Conservation (phyloP, 345 rosid genomes). For the Gynandropsis gynandra region DNA sequence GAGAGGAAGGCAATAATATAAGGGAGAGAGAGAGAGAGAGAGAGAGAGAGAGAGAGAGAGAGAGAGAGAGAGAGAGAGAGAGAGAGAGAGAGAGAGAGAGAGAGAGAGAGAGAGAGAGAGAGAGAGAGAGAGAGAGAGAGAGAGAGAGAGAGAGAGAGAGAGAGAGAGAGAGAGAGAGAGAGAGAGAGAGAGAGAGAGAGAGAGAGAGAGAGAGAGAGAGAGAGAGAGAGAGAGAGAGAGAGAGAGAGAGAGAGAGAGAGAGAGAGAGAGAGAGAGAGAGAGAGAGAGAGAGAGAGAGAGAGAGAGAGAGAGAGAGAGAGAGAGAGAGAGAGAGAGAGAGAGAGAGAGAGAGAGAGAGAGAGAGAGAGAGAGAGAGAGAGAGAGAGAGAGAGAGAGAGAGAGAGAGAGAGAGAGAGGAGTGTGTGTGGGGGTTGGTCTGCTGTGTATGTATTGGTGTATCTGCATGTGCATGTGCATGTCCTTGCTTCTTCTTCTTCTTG, state of each 20-base stretch:
- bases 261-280: constrained; percentile 23
- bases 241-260: constrained; percentile 20
- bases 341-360: constrained; percentile 21
- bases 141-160: constrained; percentile 21
- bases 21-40: constrained; percentile 20
- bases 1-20: constrained; percentile 20
- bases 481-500: constrained; percentile 1
- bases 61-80: neutral
- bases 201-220: constrained; percentile 21
- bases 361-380: constrained; percentile 22
- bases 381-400: constrained; percentile 20
- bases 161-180: constrained; percentile 22
- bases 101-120: constrained; percentile 20
- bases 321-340: constrained; percentile 22
- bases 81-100: constrained; percentile 22
- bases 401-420: constrained; percentile 17
- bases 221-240: constrained; percentile 22
- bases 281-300: constrained; percentile 21
- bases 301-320: constrained; percentile 22
- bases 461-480: constrained; percentile 28
- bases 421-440: constrained; percentile 13
- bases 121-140: constrained; percentile 23
- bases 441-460: constrained; percentile 13
- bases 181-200: constrained; percentile 22
- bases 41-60: constrained; percentile 21